Conservation (phyloP, 2,329 filamentous ascomycete species). For the Monosporascus cannonballus region DNA sequence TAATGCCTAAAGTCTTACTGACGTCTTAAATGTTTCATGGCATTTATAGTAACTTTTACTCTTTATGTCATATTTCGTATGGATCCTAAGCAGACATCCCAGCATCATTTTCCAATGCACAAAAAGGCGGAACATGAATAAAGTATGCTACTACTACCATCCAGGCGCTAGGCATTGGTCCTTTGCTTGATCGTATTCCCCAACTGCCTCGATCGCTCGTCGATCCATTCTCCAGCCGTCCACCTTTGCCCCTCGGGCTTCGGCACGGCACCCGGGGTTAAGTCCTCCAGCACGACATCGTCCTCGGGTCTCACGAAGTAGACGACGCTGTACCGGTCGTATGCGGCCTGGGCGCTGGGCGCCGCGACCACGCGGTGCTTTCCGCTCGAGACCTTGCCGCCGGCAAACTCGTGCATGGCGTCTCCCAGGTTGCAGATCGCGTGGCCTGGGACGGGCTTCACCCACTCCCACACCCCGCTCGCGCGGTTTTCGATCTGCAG, state of each 20-base stretch:
- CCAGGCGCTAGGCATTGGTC: too few relatives aligned
- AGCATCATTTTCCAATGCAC: too few relatives aligned
- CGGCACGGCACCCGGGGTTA: neutral
- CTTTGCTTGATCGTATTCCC: neutral
- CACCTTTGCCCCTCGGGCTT: neutral
- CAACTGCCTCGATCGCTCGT: neutral
- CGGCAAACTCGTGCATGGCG: constrained; percentile 30
- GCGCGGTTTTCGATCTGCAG: constrained; percentile 28
- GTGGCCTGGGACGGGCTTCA: constrained; percentile 27
- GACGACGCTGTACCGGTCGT: constrained; percentile 27
- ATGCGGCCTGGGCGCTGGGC: constrained; percentile 24
- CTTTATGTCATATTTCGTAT: too few relatives aligned
- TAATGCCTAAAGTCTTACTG: too few relatives aligned
- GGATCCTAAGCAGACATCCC: too few relatives aligned
- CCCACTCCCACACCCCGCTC: constrained; percentile 29
- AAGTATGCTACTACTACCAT: too few relatives aligned
- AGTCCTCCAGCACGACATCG: constrained; percentile 2
- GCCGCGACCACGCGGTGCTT: constrained; percentile 30
- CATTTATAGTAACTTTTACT: too few relatives aligned
- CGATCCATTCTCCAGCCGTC: neutral
- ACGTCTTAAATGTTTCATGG: too few relatives aligned
- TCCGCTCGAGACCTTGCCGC: constrained; percentile 26
- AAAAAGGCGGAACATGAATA: too few relatives aligned
- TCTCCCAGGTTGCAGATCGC: constrained; percentile 34
- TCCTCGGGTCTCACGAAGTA: constrained; percentile 31